Evolutionary conservation across 2,329 filamentous ascomycete genomes (phyloP).

Genomic region (Atkinsonella texensis): DNA sequence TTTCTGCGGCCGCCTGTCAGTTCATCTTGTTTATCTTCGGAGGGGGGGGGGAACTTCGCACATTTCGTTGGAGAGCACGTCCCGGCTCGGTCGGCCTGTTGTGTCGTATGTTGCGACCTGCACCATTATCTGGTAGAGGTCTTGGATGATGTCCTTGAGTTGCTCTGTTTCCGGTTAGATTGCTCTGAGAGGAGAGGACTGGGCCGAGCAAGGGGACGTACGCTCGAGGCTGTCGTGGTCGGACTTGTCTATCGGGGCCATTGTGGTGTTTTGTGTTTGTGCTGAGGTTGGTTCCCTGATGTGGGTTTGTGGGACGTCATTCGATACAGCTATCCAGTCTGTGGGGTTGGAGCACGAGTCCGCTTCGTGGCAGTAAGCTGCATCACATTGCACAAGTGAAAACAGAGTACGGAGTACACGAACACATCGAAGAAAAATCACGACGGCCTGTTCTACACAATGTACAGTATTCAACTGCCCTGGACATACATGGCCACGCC

Average conservation of each 20-base stretch:
- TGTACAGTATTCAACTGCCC: no score
- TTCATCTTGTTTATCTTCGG: background rate
- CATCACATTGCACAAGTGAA: no score
- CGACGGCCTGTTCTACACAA: no score
- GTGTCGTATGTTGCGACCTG: conserved; percentile 50
- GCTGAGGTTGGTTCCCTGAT: no score
- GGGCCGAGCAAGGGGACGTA: conserved; percentile 10
- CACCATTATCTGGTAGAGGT: conserved; percentile 52
- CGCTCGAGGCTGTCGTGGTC: conserved; percentile 29
- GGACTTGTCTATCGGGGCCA: conserved; percentile 30
- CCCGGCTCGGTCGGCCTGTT: conserved; percentile 35
- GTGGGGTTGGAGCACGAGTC: no score
- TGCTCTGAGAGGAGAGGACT: background rate
- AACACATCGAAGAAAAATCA: no score
- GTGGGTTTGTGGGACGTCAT: no score
- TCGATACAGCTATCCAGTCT: no score
- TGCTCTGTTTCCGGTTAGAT: conserved; percentile 28
- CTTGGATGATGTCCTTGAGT: conserved; percentile 50
- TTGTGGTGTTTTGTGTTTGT: conserved; percentile 9
- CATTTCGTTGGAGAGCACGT: conserved; percentile 45
- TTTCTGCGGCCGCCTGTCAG: conserved; percentile 16
- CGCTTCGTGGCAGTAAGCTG: no score
- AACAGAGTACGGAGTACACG: no score
- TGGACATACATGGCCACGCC: no score
- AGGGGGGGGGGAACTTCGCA: conserved; percentile 14